phyloP scores from a whole-genome alignment of 202 grass and related monocot genomes.

The Panicum virgatum region DNA sequence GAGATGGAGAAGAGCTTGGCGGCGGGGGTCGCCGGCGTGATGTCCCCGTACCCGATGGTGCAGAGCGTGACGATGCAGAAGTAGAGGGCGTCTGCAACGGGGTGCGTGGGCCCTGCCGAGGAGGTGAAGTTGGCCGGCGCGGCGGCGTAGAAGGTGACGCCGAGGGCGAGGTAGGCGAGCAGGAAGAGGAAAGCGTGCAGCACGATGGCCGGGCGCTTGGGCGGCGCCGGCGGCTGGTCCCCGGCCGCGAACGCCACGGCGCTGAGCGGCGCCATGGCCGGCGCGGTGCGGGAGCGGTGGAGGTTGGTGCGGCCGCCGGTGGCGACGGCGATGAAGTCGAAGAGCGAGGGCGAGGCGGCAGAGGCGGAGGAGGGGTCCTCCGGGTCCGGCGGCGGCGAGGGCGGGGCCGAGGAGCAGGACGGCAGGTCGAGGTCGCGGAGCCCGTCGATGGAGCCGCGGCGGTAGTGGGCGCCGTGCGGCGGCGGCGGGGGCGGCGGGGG shows the following conservation, averaged over 20 bases:
- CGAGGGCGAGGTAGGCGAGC: slow-evolving; percentile 70
- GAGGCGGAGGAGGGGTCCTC: slow-evolving; percentile 15
- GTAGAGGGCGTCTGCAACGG: slow-evolving; percentile 88
- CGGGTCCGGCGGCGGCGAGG: slow-evolving; percentile 25
- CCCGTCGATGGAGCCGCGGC: slow-evolving; percentile 31
- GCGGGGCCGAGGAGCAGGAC: slow-evolving; percentile 31
- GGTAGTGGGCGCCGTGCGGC: slow-evolving; percentile 7
- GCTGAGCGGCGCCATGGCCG: slow-evolving; percentile 67
- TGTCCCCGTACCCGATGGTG: slow-evolving; percentile 93
- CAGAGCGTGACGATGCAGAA: slow-evolving; percentile 99
- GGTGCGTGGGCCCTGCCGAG: slow-evolving; percentile 58
- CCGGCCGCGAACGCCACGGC: slow-evolving; percentile 17
- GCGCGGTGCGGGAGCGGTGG: slow-evolving; percentile 82
- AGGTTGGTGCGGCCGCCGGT: slow-evolving; percentile 49
- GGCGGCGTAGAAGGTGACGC: slow-evolving; percentile 68
- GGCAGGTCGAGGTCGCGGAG: slow-evolving; percentile 32
- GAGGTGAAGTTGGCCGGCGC: slow-evolving; percentile 59
- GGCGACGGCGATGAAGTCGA: slow-evolving; percentile 26
- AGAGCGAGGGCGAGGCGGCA: slow-evolving; percentile 5
- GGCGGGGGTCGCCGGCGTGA: slow-evolving; percentile 69
- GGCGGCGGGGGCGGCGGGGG: neutral
- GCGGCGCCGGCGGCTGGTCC: slow-evolving; percentile 28
- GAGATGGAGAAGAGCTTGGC: slow-evolving; percentile 96
- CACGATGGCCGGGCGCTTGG: slow-evolving; percentile 59
- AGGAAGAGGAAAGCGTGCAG: slow-evolving; percentile 75